A percentile compares a stretch with the other conserved stretches of the same genome.
Conservation (phyloP, 2,329 filamentous ascomycete species). For the Penicillium vulpinum region DNA sequence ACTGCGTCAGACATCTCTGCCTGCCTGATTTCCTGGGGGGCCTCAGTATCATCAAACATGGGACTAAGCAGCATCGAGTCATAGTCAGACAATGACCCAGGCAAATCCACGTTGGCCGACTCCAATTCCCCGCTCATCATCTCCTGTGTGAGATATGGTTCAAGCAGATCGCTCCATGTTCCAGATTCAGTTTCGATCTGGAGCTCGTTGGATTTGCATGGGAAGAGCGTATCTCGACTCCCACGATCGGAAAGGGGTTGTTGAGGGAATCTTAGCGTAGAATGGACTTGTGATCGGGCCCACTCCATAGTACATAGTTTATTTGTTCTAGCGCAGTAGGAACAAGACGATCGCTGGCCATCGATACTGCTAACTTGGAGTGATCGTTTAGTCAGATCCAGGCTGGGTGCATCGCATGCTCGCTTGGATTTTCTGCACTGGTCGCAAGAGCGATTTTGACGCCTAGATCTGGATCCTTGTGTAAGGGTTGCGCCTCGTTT, state of each 20-base stretch:
- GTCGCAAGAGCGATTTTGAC: not conserved
- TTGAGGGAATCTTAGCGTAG: not conserved
- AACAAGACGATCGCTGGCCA: not conserved
- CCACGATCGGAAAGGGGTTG: not conserved
- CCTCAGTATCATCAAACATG: not conserved
- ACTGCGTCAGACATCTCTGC: not conserved
- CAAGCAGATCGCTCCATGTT: not conserved
- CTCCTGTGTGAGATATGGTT: not conserved
- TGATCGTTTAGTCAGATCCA: not conserved
- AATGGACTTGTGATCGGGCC: not conserved
- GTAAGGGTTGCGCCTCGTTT: not conserved
- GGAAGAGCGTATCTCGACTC: not conserved
- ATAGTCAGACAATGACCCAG: not conserved
- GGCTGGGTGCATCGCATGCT: not conserved
- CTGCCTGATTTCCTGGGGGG: not conserved
- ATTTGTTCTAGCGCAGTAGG: not conserved
- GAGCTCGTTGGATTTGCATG: not conserved
- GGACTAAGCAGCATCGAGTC: not conserved
- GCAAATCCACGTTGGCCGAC: not conserved
- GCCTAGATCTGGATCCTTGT: not conserved
- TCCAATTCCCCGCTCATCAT: not conserved
- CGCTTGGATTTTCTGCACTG: not conserved
- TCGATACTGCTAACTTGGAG: not conserved
- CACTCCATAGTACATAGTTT: slow-evolving; percentile 1
- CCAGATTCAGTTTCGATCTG: not conserved